Base-by-base conservation (phyloP, 306 rosid genomes). In the Cicer bijugum region DNA sequence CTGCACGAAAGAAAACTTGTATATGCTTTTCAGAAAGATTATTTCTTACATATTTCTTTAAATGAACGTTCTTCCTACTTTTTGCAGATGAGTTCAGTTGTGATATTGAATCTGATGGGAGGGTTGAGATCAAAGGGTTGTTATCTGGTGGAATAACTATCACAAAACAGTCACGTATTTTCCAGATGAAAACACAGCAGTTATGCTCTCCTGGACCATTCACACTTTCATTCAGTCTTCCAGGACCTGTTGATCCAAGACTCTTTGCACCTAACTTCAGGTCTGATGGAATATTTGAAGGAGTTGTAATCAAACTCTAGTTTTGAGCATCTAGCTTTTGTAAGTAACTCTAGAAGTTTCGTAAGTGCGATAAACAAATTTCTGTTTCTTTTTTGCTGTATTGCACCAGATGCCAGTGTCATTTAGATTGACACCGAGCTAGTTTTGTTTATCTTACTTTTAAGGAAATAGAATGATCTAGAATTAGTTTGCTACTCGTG, bases 241-340 rank as follows among this genome's bases (percentile, higher is more conserved):
- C 96, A 1, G 93, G 96, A 71, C 90, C 93, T 43, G 90, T 90
- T 64, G 90, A 90, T 84, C 96, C 96, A 5, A 86, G 93, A 79
- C 96, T 88, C 44, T 82, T 88, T 55, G 83, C 88, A n/a, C 90
- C 91, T 2, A 80, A 85, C 83, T 90, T 90, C 58, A 74, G 88
- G 76, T 17, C 88, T 64, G 96, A 90, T 65, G 93, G 89, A 45
- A 82, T 90, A 75, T 81, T 88, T 52, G 96, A 90, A 88, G 96
- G 85, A 71, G 89, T 85, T 57, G 56, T 86, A 48, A 53, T 90
- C 67, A 88, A 86, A 75, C 82, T 48, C 35, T 79, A 68, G 80
- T 75, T 16, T 55, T 67, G 40, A 40, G 19, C 35, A 45, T 33
- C 69, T 56, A 48, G 44, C 38, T 71, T 42, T 67, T 14, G 72